Percentiles rank a stretch among this genome's conserved stretches.
Conservation (phyloP, 2,329 filamentous ascomycete genomes). For the Diaporthe citriasiana region DNA sequence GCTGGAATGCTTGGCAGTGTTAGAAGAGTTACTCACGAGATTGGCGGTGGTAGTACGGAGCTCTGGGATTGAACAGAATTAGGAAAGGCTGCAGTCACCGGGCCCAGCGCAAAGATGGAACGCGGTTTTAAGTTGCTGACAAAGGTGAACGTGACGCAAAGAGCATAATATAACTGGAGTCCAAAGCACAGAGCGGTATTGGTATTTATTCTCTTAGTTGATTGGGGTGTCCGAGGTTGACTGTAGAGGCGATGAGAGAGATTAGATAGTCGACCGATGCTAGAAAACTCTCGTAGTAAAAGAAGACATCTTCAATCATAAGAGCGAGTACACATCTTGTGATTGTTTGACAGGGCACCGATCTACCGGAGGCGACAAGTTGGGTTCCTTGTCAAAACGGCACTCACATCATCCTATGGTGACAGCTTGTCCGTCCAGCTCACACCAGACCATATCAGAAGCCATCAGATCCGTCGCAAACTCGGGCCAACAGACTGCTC, state of each 20-base stretch:
- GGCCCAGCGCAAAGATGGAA: neutral
- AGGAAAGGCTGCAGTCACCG: neutral
- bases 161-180: conserved; percentile 35
- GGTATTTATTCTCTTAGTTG: conserved; percentile 28
- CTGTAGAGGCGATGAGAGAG: conserved; percentile 20
- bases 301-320: conserved; percentile 9
- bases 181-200: conserved; percentile 34
- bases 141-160: conserved; percentile 14
- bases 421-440: neutral
- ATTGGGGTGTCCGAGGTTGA: conserved; percentile 28
- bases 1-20: conserved; percentile 42
- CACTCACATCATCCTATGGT: neutral
- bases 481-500: conserved; percentile 4
- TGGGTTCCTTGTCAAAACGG: neutral
- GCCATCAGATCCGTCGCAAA: neutral
- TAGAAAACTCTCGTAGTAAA: conserved; percentile 19
- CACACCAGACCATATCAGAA: neutral
- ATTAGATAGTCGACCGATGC: conserved; percentile 35
- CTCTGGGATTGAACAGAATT: conserved; percentile 29
- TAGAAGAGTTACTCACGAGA: neutral
- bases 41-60: neutral
- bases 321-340: neutral
- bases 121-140: neutral
- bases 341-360: neutral
- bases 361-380: no score